Percentiles rank a stretch among this genome's conserved stretches.
Evolutionary conservation across 805 yeast genomes (phyloP).

Genomic region (Ogataea pini): DNA sequence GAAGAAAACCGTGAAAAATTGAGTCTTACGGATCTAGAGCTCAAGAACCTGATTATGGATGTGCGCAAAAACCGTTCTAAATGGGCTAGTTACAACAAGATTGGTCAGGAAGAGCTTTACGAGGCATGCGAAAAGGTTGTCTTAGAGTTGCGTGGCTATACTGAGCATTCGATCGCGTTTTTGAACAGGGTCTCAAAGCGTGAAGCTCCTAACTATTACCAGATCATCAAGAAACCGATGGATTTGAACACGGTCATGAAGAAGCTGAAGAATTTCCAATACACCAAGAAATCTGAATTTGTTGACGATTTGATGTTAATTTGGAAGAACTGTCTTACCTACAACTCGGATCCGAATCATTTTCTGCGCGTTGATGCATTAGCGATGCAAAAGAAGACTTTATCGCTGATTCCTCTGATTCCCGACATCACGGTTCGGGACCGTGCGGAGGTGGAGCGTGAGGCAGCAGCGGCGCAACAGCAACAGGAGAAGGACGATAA

Average conservation of each 20-base stretch:
- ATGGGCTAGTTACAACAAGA: conserved; percentile 94
- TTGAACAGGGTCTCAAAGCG: conserved; percentile 94
- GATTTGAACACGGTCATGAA: conserved; percentile 93
- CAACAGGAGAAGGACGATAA: conserved; percentile 41
- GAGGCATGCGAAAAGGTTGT: conserved; percentile 98
- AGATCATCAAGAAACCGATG: conserved; percentile 91
- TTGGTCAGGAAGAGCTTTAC: conserved; percentile 96
- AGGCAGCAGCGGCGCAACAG: conserved; percentile 49
- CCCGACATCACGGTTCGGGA: conserved; percentile 85
- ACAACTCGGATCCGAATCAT: conserved; percentile 93
- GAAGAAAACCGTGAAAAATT: conserved; percentile 79
- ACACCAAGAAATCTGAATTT: conserved; percentile 81
- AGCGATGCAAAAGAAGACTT: conserved; percentile 92
- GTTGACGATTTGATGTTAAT: conserved; percentile 94
- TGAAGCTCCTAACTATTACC: conserved; percentile 96
- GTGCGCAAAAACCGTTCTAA: conserved; percentile 94
- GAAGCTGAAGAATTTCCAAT: conserved; percentile 79
- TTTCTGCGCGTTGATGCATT: conserved; percentile 87
- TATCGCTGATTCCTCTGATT: conserved; percentile 73
- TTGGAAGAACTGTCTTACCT: conserved; percentile 92
- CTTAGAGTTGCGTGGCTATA: conserved; percentile 81
- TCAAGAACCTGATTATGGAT: conserved; percentile 82
- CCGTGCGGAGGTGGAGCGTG: conserved; percentile 69
- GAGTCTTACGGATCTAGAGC: conserved; percentile 74
- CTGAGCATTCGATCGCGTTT: conserved; percentile 96